Evolutionary conservation across 2,329 filamentous ascomycete species (phyloP), one percentile per base, ranked within the genome.

Genomic region (Atkinsonella texensis): DNA sequence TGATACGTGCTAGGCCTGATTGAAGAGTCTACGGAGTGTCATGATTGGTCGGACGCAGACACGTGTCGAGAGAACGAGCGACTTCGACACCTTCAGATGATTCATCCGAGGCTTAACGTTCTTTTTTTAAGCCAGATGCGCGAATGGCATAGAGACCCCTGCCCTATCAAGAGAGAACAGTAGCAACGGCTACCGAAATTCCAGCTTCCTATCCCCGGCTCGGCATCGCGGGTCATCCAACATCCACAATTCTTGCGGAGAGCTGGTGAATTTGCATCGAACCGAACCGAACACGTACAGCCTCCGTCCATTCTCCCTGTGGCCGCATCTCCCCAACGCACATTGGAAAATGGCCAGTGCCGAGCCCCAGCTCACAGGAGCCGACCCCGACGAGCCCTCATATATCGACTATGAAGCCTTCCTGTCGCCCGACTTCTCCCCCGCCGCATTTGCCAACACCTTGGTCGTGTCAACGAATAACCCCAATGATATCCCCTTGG

Each of bases 341-440:
- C 18, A 45, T n/a, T n/a, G 3, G n/a, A 13, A n/a, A 42, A 50
- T 51, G 49, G 13, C 42, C 33, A 20, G 4, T 9, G 15, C 23
- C 18, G 43, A 46, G n/a, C 43, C 11, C 9, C 33, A 40, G n/a
- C 23, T n/a, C 44, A 33, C 35, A 20, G 28, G 15, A 2, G 9
- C 20, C 32, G 46, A 50, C 20, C 70, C 74, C 52, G 75, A 79
- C 44, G 83, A 85, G 53, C 77, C 83, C 41, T 93, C 88, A 9
- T 98, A 98, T 70, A 90, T 98, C 64, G 90, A 97, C 77, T 95
- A 95, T 70, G 89, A 95, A 66, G 79, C 87, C 56, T 95, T 98
- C 62, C 80, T 96, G 57, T 80, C 85, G 47, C 87, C 89, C 11
- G 74, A 79, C 55, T 98, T 98, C 72, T 87, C 84, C 20, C 80